A percentile compares a stretch with the other conserved stretches of the same genome.
Conservation (phyloP, 306 rosid genomes). For the Trifolium repens region DNA sequence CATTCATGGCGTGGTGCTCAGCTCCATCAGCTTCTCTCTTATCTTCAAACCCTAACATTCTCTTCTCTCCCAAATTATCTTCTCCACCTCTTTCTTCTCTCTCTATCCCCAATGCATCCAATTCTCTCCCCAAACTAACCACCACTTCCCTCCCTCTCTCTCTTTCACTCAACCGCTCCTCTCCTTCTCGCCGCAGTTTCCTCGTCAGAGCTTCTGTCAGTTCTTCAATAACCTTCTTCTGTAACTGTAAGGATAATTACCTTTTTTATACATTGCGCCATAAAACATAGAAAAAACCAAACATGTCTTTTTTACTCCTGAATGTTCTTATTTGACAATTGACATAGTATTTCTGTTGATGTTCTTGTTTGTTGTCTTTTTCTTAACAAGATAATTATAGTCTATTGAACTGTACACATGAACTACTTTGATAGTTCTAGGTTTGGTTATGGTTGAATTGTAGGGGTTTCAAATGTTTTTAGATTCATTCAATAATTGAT, state of each 20-base stretch:
- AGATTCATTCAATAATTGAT: too few relatives aligned
- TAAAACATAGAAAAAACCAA: too few relatives aligned
- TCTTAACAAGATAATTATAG: too few relatives aligned
- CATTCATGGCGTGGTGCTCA: conserved; percentile 41
- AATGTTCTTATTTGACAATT: too few relatives aligned
- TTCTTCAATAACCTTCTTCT: not conserved
- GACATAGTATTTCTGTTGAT: too few relatives aligned
- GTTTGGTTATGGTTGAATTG: too few relatives aligned
- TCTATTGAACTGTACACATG: too few relatives aligned
- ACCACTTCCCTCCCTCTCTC: conserved; percentile 44
- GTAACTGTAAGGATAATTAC: not conserved
- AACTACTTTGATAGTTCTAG: too few relatives aligned
- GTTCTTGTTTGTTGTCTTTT: too few relatives aligned
- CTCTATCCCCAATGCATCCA: conserved; percentile 60
- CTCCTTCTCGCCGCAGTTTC: conserved; percentile 52
- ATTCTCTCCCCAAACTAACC: conserved; percentile 51
- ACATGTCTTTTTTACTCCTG: too few relatives aligned
- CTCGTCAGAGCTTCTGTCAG: conserved; percentile 68
- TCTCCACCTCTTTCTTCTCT: conserved; percentile 42
- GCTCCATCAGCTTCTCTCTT: conserved; percentile 62
- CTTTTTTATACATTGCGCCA: too few relatives aligned
- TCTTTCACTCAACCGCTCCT: conserved; percentile 46
- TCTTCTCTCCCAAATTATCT: conserved; percentile 54
- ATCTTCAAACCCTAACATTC: conserved; percentile 59
- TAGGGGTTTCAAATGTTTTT: too few relatives aligned